phyloP scores from a whole-genome alignment of 495 filamentous ascomycete genomes.

The Sordaria brevicollis region DNA sequence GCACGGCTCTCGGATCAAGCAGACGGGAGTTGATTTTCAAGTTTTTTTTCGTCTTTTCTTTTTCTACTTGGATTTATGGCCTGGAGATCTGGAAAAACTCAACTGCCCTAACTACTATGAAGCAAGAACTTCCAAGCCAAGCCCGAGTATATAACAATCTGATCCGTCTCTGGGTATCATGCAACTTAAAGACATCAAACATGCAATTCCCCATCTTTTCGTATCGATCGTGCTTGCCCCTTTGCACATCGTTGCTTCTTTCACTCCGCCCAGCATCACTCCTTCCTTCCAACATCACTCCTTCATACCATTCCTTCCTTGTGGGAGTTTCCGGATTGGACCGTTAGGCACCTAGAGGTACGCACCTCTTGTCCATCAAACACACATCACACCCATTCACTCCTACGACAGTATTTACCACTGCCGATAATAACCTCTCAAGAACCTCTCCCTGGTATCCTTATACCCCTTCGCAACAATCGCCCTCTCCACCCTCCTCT shows the following conservation, averaged over 20 bases:
- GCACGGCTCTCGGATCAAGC: not conserved
- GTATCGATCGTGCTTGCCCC: not conserved
- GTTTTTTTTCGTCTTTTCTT: no score
- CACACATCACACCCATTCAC: not conserved
- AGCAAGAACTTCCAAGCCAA: not conserved
- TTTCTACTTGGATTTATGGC: no score
- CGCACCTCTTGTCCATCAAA: not conserved
- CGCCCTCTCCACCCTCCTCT: not conserved
- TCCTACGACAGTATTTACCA: not conserved
- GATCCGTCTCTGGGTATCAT: not conserved
- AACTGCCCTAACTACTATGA: not conserved
- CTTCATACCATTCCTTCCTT: not conserved
- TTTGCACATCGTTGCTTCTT: not conserved
- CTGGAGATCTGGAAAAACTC: no score
- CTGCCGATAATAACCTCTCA: not conserved
- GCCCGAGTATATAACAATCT: not conserved
- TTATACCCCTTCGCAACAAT: not conserved
- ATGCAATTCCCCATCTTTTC: not conserved
- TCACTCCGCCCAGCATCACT: not conserved
- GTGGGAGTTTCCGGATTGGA: not conserved
- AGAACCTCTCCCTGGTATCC: not conserved
- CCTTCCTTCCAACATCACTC: not conserved
- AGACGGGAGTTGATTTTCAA: no score
- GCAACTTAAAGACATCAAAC: not conserved
- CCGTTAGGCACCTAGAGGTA: not conserved